Percentiles rank a stretch among this genome's conserved stretches.
phyloP scores from a whole-genome alignment of 2,329 filamentous ascomycete genomes.

The Curvularia spicifera region DNA sequence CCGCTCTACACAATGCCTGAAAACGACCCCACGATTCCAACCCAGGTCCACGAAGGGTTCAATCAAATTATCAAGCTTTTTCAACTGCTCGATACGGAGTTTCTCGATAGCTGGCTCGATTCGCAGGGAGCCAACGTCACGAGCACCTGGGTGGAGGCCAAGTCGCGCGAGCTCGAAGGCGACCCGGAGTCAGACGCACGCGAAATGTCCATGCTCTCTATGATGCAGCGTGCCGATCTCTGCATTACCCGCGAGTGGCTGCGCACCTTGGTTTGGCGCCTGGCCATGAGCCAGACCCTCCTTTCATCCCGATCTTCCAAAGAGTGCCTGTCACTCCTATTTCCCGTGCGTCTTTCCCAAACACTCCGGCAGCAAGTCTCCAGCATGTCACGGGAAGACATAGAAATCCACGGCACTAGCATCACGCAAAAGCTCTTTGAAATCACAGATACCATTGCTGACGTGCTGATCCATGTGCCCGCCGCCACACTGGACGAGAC shows the following conservation, averaged over 20 bases:
- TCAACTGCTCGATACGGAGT: slow-evolving; percentile 53
- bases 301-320: slow-evolving; percentile 50
- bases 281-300: slow-evolving; percentile 57
- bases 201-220: slow-evolving; percentile 49
- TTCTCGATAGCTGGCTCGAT: slow-evolving; percentile 55
- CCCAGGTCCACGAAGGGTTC: slow-evolving; percentile 52
- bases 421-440: slow-evolving; percentile 67
- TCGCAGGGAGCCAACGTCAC: slow-evolving; percentile 47
- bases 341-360: slow-evolving; percentile 54
- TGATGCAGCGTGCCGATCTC: slow-evolving; percentile 58
- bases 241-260: slow-evolving; percentile 60
- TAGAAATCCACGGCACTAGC: slow-evolving; percentile 63
- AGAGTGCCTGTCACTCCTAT: slow-evolving; percentile 52
- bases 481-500: slow-evolving; percentile 56
- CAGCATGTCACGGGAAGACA: slow-evolving; percentile 53
- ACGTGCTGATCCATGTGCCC: slow-evolving; percentile 62
- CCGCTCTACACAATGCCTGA: slow-evolving; percentile 50
- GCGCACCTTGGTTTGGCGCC: slow-evolving; percentile 57
- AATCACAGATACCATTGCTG: slow-evolving; percentile 65
- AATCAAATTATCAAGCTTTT: slow-evolving; percentile 56
- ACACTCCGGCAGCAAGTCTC: slow-evolving; percentile 53
- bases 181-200: slow-evolving; percentile 47
- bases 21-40: slow-evolving; percentile 50
- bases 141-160: slow-evolving; percentile 54
- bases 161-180: slow-evolving; percentile 53